Conservation (phyloP, 2,329 filamentous ascomycete genomes). For the Microascus cirrosus region DNA sequence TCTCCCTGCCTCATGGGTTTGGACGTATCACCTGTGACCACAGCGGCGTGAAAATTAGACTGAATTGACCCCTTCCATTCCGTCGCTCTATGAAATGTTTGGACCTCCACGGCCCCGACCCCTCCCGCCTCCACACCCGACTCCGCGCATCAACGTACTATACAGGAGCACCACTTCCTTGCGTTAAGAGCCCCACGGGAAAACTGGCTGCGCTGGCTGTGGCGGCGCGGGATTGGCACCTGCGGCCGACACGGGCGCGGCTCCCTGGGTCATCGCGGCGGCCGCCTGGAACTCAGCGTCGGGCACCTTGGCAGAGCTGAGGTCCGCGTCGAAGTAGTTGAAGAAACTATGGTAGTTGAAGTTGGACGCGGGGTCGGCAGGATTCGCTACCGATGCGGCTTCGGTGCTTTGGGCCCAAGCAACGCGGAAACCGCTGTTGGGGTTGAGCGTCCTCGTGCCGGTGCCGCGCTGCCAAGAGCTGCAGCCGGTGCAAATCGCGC, state of each 20-base stretch:
- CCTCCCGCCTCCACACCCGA: neutral
- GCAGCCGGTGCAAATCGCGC: constrained; percentile 24
- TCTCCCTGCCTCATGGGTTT: no score
- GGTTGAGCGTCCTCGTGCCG: neutral
- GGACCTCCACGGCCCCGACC: no score
- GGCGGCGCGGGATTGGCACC: neutral
- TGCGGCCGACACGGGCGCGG: neutral
- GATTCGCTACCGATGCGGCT: constrained; percentile 1
- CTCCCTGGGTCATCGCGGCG: neutral
- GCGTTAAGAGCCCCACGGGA: neutral
- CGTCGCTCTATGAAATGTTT: neutral
- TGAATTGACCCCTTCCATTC: neutral
- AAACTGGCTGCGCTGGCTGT: neutral
- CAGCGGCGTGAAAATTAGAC: neutral
- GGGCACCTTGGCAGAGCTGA: neutral
- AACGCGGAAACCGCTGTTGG: neutral
- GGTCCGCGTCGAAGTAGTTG: constrained; percentile 2
- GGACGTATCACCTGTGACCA: no score
- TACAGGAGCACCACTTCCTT: neutral
- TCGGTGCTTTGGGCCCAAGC: constrained; percentile 6
- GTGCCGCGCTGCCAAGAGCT: constrained; percentile 17
- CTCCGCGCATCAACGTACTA: neutral
- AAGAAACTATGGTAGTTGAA: constrained; percentile 5
- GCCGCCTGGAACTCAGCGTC: constrained; percentile 1
- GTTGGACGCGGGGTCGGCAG: neutral